Evolutionary conservation across 306 rosid genomes (phyloP).

Genomic region (Cicer judaicum): DNA sequence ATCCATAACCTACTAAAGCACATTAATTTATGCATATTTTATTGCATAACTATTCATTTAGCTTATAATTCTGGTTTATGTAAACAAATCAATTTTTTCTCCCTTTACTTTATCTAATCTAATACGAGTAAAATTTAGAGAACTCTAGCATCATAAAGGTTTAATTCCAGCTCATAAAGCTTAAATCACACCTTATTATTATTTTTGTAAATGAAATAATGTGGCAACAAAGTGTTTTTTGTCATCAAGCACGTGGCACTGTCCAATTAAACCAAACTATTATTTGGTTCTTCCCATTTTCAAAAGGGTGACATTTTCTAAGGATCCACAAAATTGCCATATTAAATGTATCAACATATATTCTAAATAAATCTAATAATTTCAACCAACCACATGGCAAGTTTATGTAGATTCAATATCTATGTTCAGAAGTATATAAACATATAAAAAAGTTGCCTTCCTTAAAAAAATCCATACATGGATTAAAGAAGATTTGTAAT

Average conservation of each 20-base stretch:
- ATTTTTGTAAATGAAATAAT: slow-evolving; percentile 16
- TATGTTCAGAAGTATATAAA: slow-evolving; percentile 21
- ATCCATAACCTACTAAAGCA: too few species aligned
- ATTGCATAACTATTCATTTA: neutral
- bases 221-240: slow-evolving; percentile 26
- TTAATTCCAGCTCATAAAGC: slow-evolving; percentile 45
- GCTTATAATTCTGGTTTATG: slow-evolving; percentile 20
- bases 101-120: slow-evolving; percentile 36
- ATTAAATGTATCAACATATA: neutral
- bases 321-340: neutral
- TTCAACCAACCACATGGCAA: neutral
- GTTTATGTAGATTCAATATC: neutral
- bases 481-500: neutral
- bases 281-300: slow-evolving; percentile 15
- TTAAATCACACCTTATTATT: slow-evolving; percentile 17
- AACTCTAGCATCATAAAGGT: slow-evolving; percentile 48
- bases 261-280: slow-evolving; percentile 36
- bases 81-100: slow-evolving; percentile 22
- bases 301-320: neutral
- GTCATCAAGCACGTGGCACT: slow-evolving; percentile 43
- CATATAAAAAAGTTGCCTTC: slow-evolving; percentile 21
- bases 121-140: slow-evolving; percentile 25
- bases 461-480: neutral
- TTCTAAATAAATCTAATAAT: neutral
- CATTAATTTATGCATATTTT: too few species aligned